A percentile compares a stretch with the other conserved stretches of the same genome.
Conservation (phyloP, 176 grass and related monocot genomes). For the Chloris gayana region DNA sequence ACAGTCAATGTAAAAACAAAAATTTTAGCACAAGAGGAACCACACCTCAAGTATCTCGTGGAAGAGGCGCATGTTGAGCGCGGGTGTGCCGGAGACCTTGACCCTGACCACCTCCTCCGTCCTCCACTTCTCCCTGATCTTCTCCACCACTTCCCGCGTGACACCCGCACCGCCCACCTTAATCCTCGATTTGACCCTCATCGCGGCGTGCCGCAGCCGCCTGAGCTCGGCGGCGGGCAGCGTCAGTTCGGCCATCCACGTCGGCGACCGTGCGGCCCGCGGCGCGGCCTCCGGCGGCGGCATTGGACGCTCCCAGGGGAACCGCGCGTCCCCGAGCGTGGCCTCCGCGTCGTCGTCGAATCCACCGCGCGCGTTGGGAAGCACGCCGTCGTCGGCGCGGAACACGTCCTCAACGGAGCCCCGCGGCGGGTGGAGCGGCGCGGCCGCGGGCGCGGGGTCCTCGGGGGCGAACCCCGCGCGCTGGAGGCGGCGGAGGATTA, state of each 20-base stretch:
- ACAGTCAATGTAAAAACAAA: too few species aligned
- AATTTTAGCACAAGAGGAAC: neutral
- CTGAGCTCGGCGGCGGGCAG: constrained; percentile 75
- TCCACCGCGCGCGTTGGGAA: constrained; percentile 68
- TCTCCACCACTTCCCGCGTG: constrained; percentile 73
- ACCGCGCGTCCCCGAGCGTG: constrained; percentile 60
- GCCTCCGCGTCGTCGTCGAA: constrained; percentile 47
- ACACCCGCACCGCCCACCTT: constrained; percentile 80
- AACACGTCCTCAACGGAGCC: constrained; percentile 92
- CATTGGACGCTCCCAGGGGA: constrained; percentile 81
- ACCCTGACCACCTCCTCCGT: constrained; percentile 84
- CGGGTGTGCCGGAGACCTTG: constrained; percentile 75
- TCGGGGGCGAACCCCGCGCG: constrained; percentile 68
- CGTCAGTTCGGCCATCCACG: constrained; percentile 86
- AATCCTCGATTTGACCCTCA: constrained; percentile 73
- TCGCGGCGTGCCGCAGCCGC: constrained; percentile 75
- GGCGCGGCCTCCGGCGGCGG: constrained; percentile 39
- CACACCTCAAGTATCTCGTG: constrained; percentile 90
- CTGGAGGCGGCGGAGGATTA: constrained; percentile 78
- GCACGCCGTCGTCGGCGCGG: constrained; percentile 69
- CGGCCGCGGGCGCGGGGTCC: constrained; percentile 21
- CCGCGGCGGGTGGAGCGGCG: constrained; percentile 37
- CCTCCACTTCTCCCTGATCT: constrained; percentile 87
- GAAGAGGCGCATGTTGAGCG: constrained; percentile 92
- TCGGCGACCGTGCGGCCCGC: constrained; percentile 53